A percentile compares a stretch with the other conserved stretches of the same genome.
Conservation (phyloP, 2,329 filamentous ascomycete genomes). For the Periglandula ipomoeae region DNA sequence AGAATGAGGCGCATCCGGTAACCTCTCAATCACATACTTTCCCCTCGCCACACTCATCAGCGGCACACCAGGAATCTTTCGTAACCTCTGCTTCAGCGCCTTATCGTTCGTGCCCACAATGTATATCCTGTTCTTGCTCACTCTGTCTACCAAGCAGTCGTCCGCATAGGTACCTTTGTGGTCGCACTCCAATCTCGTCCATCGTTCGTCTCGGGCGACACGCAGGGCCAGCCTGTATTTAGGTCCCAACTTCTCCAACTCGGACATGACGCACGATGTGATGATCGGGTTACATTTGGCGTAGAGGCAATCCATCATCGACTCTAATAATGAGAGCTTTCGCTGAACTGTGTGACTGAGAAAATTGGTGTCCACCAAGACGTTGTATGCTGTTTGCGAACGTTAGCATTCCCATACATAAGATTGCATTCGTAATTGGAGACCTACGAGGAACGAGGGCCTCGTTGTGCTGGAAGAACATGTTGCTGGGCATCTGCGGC, state of each 20-base stretch:
- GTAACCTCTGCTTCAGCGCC: constrained; percentile 70
- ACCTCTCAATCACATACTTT: constrained; percentile 89
- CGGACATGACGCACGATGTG: constrained; percentile 67
- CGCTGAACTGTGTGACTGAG: constrained; percentile 82
- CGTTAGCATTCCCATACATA: not conserved
- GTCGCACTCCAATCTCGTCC: constrained; percentile 76
- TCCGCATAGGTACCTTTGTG: constrained; percentile 80
- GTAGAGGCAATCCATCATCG: constrained; percentile 90
- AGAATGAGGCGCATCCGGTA: constrained; percentile 70
- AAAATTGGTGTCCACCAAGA: constrained; percentile 85
- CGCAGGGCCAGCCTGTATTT: constrained; percentile 81
- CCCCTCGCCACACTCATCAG: constrained; percentile 76
- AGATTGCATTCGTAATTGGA: not conserved
- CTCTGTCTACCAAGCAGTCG: constrained; percentile 72
- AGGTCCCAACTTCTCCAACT: constrained; percentile 79
- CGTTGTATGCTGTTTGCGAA: constrained; percentile 23
- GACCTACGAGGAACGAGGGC: constrained; percentile 56
- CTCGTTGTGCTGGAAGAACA: constrained; percentile 87
- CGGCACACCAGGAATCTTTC: constrained; percentile 61
- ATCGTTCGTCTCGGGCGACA: constrained; percentile 83
- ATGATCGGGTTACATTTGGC: constrained; percentile 87
- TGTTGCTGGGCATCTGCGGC: constrained; percentile 70
- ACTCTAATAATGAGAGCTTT: constrained; percentile 79
- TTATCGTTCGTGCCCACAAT: constrained; percentile 72
- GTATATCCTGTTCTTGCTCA: constrained; percentile 67